Evolutionary conservation across 2,329 filamentous ascomycete species (phyloP), one percentile per base, ranked within the genome.

Genomic region (Aspergillus uvarum): DNA sequence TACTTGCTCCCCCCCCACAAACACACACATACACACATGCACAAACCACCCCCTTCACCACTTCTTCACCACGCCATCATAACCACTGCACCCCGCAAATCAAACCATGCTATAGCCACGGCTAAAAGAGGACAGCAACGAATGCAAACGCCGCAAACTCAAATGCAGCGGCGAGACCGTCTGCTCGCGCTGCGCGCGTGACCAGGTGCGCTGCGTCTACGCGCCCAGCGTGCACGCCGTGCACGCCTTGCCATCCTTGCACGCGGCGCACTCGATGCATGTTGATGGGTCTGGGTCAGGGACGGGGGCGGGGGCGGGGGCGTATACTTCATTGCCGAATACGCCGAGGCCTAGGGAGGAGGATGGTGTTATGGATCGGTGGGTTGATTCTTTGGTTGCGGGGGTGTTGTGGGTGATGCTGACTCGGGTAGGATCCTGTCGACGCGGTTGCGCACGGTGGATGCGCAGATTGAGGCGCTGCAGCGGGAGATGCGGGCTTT

Each of bases 121-220:
- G 16, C 38, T 19, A 44, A n/a, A 5, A 7, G 48, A 22, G 16
- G 3, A 19, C 32, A 89, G 88, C 67, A 90, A 89, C 69, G 87
- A 90, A 71, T 90, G 88, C 74, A 90, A 90, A 68, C 81, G 88
- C n/a, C 85, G 88, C 59, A 90, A 90, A 74, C 87, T 90, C 69
- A 90, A 90, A 74, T 90, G 88, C 76, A 90, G 89, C 73, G 88
- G 88, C 62, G 85, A 89, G 67, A 84, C 82, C 1, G 85, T 87
- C 1, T 91, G 88, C 65, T 83, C 86, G 61, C 81, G 88, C 59
- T 91, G 88, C 68, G 85, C 54, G 3, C 65, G 68, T 16, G 85
- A 90, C 73, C 87, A 85, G 66, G 80, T 89, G 19, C 76, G 83
- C 63, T 90, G 87, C 69, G 78, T 88, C 49, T 90, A 89, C 76